These are phyloP conservation scores for Paracorniculantispora psalliotae DNA, from an alignment of 2,329 filamentous ascomycete genomes.

Conservation along the genomic window DNA sequence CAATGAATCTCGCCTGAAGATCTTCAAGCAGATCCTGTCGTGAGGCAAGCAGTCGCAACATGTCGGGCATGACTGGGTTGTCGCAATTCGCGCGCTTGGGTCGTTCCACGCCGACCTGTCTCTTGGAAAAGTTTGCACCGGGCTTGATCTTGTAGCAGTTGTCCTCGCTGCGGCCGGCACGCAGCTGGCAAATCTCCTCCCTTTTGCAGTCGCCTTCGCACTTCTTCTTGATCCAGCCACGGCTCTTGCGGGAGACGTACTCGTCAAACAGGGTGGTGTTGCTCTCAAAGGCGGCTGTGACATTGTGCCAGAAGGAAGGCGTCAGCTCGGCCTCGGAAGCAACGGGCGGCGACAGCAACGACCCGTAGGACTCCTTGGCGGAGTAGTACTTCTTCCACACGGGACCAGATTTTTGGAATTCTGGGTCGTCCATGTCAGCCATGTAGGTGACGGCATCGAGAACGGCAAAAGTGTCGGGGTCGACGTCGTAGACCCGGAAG, in stretches of 20 bases:
- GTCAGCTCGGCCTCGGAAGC: slow-evolving; percentile 40
- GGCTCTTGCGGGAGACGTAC: slow-evolving; percentile 43
- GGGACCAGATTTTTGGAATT: slow-evolving; percentile 41
- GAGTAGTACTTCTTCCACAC: slow-evolving; percentile 52
- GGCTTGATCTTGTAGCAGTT: slow-evolving; percentile 40
- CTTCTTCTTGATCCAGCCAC: slow-evolving; percentile 36
- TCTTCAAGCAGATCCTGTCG: slow-evolving; percentile 23
- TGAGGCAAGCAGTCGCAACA: slow-evolving; percentile 23
- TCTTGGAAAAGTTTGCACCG: slow-evolving; percentile 32
- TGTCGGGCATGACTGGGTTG: slow-evolving; percentile 25
- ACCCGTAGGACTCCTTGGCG: slow-evolving; percentile 71
- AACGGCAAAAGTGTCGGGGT: slow-evolving; percentile 51
- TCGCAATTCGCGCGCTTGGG: slow-evolving; percentile 26
- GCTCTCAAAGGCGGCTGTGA: slow-evolving; percentile 44
- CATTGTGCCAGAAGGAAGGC: slow-evolving; percentile 54
- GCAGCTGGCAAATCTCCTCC: slow-evolving; percentile 46
- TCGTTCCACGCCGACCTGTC: slow-evolving; percentile 18
- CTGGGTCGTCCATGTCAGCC: slow-evolving; percentile 43
- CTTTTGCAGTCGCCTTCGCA: slow-evolving; percentile 41
- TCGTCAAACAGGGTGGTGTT: slow-evolving; percentile 41
- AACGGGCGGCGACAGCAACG: slow-evolving; percentile 37
- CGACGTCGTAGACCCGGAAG: slow-evolving; percentile 56
- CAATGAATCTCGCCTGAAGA: slow-evolving; percentile 18
- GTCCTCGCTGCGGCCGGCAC: slow-evolving; percentile 47
- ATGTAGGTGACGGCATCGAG: slow-evolving; percentile 51